Percentiles rank a stretch among this genome's conserved stretches.
phyloP scores from a whole-genome alignment of 257 asterid genomes.

The Capsicum pubescens region DNA sequence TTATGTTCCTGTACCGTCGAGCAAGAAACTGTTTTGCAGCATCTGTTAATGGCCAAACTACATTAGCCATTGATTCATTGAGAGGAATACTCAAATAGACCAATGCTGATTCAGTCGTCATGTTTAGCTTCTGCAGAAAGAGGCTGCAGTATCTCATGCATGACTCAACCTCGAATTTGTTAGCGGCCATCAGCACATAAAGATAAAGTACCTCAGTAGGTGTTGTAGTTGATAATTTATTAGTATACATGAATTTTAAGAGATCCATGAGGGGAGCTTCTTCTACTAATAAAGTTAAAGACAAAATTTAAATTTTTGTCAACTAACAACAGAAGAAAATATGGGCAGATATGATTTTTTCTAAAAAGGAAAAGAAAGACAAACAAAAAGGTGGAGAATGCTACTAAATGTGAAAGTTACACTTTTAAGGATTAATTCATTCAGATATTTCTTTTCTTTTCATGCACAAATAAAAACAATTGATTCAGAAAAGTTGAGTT shows the following conservation, averaged over 20 bases:
- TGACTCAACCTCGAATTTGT: constrained; percentile 78
- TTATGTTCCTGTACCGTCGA: constrained; percentile 68
- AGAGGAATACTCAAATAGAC: constrained; percentile 90
- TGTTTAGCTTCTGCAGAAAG: constrained; percentile 57
- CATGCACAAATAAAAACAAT: too few species aligned
- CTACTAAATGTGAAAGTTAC: background rate
- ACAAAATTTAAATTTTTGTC: background rate
- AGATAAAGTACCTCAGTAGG: constrained; percentile 72
- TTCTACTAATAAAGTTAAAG: constrained; percentile 54
- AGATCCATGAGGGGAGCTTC: constrained; percentile 88
- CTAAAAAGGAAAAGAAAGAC: background rate
- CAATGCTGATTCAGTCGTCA: constrained; percentile 81
- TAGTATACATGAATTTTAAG: constrained; percentile 75
- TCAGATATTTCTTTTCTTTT: too few species aligned
- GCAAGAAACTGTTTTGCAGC: constrained; percentile 78
- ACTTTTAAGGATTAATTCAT: too few species aligned
- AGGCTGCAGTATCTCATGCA: constrained; percentile 85
- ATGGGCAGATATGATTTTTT: background rate
- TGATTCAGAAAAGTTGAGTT: too few species aligned
- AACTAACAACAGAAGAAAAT: background rate
- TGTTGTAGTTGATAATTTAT: constrained; percentile 56
- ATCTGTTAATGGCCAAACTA: constrained; percentile 68
- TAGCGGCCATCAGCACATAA: constrained; percentile 86
- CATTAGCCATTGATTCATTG: constrained; percentile 62
- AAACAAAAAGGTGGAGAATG: background rate